Percentiles rank a stretch among this genome's conserved stretches.
Conservation (phyloP, 1,139 yeast species). For the Suhomyces anneliseae region DNA sequence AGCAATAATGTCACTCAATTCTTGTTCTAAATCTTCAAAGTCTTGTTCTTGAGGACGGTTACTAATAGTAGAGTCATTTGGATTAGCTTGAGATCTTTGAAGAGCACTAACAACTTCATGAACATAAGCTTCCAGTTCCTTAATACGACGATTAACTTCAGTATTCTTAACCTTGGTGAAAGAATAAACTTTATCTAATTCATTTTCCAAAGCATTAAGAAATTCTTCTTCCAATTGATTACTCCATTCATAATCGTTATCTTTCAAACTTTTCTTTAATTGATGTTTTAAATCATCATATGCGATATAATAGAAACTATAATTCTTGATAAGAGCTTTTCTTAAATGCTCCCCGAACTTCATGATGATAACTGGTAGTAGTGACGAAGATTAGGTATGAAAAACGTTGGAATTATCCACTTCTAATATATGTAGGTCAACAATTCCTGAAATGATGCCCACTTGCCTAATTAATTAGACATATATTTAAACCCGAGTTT, state of each 20-base stretch:
- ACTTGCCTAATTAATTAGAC: neutral
- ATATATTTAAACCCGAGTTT: neutral
- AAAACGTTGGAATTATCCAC: neutral
- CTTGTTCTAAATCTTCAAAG: conserved; percentile 88
- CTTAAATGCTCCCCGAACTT: conserved; percentile 78
- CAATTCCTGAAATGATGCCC: neutral
- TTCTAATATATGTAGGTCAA: conserved; percentile 1
- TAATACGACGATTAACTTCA: conserved; percentile 79
- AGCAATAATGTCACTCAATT: conserved; percentile 88
- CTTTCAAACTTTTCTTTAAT: conserved; percentile 63
- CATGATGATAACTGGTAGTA: conserved; percentile 32
- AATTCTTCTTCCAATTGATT: conserved; percentile 79
- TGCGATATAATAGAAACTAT: conserved; percentile 83
- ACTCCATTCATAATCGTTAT: conserved; percentile 62
- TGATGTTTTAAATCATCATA: conserved; percentile 88
- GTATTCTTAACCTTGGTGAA: conserved; percentile 86
- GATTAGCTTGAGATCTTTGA: conserved; percentile 19
- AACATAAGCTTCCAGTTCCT: conserved; percentile 73
- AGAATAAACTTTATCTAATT: conserved; percentile 86
- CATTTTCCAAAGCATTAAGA: conserved; percentile 69
- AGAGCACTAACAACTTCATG: conserved; percentile 56
- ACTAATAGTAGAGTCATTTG: conserved; percentile 23
- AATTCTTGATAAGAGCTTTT: conserved; percentile 75
- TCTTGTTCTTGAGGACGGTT: conserved; percentile 67
- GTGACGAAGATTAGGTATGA: neutral